phyloP scores from a whole-genome alignment of 1,284 basidiomycete species.

The Melanopsichium pennsylvanicum region DNA sequence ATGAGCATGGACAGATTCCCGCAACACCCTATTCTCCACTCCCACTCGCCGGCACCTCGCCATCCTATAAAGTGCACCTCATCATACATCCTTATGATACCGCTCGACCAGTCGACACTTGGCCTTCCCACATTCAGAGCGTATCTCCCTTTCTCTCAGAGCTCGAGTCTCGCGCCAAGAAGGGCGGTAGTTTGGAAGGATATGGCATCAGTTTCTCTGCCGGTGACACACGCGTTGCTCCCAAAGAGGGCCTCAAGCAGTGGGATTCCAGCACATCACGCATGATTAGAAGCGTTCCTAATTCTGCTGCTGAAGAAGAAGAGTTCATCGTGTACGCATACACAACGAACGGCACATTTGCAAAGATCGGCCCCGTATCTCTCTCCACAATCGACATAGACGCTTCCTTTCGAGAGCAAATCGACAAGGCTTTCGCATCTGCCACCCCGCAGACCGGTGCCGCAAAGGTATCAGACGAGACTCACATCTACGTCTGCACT shows the following conservation, averaged over 20 bases:
- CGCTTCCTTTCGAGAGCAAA: constrained; percentile 15
- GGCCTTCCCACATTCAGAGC: constrained; percentile 56
- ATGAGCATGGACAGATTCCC: constrained; percentile 46
- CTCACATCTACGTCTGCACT: constrained; percentile 65
- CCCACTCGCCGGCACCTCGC: constrained; percentile 55
- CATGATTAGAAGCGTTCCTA: constrained; percentile 49
- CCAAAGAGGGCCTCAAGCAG: constrained; percentile 5
- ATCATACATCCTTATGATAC: constrained; percentile 49
- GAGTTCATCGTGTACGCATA: constrained; percentile 50
- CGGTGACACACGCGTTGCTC: constrained; percentile 12
- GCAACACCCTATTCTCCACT: constrained; percentile 51
- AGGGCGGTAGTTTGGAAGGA: constrained; percentile 51
- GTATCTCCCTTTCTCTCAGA: constrained; percentile 55
- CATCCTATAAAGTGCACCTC: constrained; percentile 56
- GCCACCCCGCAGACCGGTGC: constrained; percentile 29
- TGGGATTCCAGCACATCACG: constrained; percentile 54
- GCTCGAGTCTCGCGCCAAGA: constrained; percentile 49
- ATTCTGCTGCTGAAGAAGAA: constrained; percentile 50
- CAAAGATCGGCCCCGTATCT: constrained; percentile 49
- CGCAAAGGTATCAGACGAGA: constrained; percentile 25
- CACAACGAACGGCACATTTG: constrained; percentile 43
- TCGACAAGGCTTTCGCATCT: constrained; percentile 34
- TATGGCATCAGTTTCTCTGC: constrained; percentile 54
- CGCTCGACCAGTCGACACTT: constrained; percentile 34
- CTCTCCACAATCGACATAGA: constrained; percentile 48